Evolutionary conservation across 768 basidiomycete species (phyloP).

Genomic region (Tricholoma terreum): DNA sequence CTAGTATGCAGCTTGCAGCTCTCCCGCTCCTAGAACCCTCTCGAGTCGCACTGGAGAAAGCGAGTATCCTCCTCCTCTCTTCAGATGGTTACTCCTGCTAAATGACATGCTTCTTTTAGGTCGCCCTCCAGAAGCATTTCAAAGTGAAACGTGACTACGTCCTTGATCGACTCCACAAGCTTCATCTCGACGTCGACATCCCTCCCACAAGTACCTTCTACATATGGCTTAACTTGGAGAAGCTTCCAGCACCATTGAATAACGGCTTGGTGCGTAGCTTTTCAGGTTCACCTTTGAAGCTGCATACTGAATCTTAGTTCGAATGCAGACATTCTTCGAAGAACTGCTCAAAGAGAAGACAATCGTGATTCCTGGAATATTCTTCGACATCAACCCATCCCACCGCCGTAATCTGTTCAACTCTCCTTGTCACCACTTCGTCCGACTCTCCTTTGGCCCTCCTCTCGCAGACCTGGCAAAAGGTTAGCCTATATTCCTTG

Average conservation of each 20-base stretch:
- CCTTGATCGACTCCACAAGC: conserved; percentile 70
- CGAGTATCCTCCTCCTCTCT: conserved; percentile 15
- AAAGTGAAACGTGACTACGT: conserved; percentile 90
- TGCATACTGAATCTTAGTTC: not conserved
- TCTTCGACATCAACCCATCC: conserved; percentile 80
- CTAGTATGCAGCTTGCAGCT: conserved; percentile 83
- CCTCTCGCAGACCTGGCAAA: conserved; percentile 75
- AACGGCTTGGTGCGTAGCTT: conserved; percentile 65
- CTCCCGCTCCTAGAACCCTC: conserved; percentile 75
- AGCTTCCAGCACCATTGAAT: conserved; percentile 77
- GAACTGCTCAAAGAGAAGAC: conserved; percentile 88
- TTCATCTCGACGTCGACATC: conserved; percentile 74
- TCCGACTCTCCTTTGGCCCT: conserved; percentile 85
- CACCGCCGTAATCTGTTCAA: conserved; percentile 88
- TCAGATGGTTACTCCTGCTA: not conserved
- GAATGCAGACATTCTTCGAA: conserved; percentile 83
- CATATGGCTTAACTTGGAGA: conserved; percentile 87
- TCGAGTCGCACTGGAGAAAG: conserved; percentile 69
- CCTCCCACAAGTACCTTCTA: conserved; percentile 88
- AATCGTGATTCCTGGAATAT: conserved; percentile 88
- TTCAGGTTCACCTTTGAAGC: not conserved
- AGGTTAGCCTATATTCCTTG: conserved; percentile 37
- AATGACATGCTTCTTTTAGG: conserved; percentile 29
- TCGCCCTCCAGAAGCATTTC: conserved; percentile 88
- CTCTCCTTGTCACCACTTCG: conserved; percentile 87